Evolutionary conservation across 768 basidiomycete genomes (phyloP).

Genomic region (Lactifluus subvellereus): DNA sequence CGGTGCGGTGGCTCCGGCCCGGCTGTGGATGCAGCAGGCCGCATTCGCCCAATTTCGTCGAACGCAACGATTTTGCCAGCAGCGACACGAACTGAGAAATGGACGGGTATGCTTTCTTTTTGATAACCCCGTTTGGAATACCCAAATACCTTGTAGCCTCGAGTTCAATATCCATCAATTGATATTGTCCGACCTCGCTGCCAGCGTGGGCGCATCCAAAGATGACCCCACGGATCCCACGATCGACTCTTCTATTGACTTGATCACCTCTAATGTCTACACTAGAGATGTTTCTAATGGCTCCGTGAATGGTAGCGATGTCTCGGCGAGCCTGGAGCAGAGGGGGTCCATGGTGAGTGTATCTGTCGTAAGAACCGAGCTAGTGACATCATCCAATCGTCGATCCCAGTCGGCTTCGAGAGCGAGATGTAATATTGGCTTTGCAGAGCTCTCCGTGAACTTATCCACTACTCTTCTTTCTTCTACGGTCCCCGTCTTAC

Average conservation of each 20-base stretch:
- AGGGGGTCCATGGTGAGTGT: constrained; percentile 56
- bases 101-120: constrained; percentile 9
- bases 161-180: constrained; percentile 25
- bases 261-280: constrained; percentile 58
- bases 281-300: constrained; percentile 31
- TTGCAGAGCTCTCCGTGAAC: constrained; percentile 69
- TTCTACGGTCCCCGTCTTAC: constrained; percentile 51
- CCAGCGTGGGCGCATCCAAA: constrained; percentile 22
- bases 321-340: constrained; percentile 27
- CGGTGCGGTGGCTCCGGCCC: too few relatives aligned
- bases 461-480: constrained; percentile 49
- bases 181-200: constrained; percentile 25
- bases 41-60: background rate
- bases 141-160: constrained; percentile 16
- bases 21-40: too few relatives aligned
- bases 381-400: background rate
- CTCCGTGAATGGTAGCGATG: constrained; percentile 3
- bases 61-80: background rate
- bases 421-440: constrained; percentile 77
- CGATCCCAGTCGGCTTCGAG: constrained; percentile 54
- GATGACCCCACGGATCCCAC: constrained; percentile 22
- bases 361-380: background rate
- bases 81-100: background rate
- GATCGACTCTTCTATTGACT: constrained; percentile 37
- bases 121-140: background rate